Percentiles rank a stretch among this genome's conserved stretches.
Conservation (phyloP, 139 green algal genomes). For the Chlamydomonas urium region DNA sequence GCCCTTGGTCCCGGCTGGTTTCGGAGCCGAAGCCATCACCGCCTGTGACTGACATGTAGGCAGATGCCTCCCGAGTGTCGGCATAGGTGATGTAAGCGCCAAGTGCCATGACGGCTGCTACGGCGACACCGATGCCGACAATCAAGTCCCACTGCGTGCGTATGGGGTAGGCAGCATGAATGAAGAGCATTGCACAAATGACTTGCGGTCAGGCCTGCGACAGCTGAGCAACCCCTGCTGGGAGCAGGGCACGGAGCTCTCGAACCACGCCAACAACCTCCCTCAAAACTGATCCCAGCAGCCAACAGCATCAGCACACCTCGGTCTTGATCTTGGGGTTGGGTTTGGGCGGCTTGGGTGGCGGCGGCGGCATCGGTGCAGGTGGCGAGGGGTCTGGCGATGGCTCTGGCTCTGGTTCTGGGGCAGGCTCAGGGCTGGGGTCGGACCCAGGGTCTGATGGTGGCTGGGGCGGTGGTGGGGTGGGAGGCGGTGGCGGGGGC, state of each 20-base stretch:
- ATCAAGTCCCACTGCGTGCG: too few species aligned
- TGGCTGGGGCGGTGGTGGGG: background rate
- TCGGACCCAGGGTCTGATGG: background rate
- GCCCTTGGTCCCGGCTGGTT: too few species aligned
- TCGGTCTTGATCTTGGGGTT: slow-evolving; percentile 26
- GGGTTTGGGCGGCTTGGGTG: slow-evolving; percentile 14
- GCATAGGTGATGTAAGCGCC: slow-evolving; percentile 23
- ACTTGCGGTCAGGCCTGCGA: too few species aligned
- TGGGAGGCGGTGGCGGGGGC: slow-evolving; percentile 25
- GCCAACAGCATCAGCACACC: too few species aligned
- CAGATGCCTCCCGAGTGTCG: slow-evolving; percentile 15
- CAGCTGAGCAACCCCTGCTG: too few species aligned
- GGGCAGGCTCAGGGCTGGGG: background rate
- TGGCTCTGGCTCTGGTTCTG: slow-evolving; percentile 1
- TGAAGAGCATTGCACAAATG: too few species aligned
- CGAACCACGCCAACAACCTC: too few species aligned
- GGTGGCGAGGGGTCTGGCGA: slow-evolving; percentile 6
- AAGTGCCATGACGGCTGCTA: slow-evolving; percentile 5
- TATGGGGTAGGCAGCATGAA: too few species aligned
- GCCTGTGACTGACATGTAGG: too few species aligned
- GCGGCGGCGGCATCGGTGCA: slow-evolving; percentile 8
- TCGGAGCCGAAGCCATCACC: too few species aligned
- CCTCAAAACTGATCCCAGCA: too few species aligned
- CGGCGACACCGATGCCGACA: slow-evolving; percentile 18
- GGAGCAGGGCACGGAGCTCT: too few species aligned